A percentile compares a stretch with the other conserved stretches of the same genome.
Evolutionary conservation across 345 rosid species (phyloP).

Genomic region (Gossypium turneri): DNA sequence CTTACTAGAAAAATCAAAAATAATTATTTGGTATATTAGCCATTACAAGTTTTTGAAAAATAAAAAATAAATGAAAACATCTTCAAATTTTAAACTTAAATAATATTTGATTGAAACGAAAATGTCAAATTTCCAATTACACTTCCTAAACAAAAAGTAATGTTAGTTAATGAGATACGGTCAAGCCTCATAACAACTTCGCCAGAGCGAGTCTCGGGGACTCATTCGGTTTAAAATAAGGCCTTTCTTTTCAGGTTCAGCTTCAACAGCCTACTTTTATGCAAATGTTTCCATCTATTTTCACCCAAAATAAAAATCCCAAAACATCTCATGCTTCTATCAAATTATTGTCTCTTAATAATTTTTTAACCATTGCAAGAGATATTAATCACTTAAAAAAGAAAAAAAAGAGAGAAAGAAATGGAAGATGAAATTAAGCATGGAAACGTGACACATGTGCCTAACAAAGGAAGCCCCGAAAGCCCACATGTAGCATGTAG

Average conservation of each 20-base stretch:
- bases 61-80: no score
- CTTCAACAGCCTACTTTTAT: constrained; percentile 39
- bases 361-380: neutral
- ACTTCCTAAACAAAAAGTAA: neutral
- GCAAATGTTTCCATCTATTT: constrained; percentile 25
- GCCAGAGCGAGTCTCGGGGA: constrained; percentile 36
- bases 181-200: constrained; percentile 3
- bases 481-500: constrained; percentile 37
- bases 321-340: neutral
- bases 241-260: constrained; percentile 18
- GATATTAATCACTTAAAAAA: neutral
- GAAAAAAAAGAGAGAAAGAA: neutral
- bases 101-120: neutral
- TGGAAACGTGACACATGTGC: constrained; percentile 29
- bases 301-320: constrained; percentile 18
- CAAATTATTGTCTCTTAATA: neutral
- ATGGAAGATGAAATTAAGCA: constrained; percentile 54
- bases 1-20: no score
- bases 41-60: no score
- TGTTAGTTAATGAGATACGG: neutral
- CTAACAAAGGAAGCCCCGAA: constrained; percentile 33
- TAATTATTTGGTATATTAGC: no score
- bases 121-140: neutral
- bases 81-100: neutral
- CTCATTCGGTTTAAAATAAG: constrained; percentile 18